Evolutionary conservation across 148 eudicot species (phyloP).

Genomic region (Rhododendron ferrugineum): DNA sequence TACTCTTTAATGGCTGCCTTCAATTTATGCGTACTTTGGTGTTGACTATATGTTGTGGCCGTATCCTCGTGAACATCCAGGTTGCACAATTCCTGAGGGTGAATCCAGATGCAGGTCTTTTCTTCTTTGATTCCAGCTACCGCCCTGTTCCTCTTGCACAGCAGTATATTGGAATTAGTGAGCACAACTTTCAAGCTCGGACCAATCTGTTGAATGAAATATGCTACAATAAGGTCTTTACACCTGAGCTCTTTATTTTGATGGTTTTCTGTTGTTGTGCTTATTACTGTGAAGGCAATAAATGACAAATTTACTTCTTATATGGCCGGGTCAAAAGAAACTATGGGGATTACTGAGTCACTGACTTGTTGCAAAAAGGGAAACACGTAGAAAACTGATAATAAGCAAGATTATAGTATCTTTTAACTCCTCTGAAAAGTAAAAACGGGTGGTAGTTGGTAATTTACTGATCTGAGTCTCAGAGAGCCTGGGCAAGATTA

Average conservation of each 20-base stretch:
- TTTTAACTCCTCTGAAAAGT: not conserved
- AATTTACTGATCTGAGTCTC: not conserved
- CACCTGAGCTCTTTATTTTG: not conserved
- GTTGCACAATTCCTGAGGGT: constrained; percentile 98
- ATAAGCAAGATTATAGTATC: not conserved
- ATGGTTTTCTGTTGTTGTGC: not conserved
- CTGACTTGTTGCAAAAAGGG: not conserved
- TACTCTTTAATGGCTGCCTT: not conserved
- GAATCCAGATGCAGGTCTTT: constrained; percentile 80
- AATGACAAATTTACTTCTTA: not conserved
- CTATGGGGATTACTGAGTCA: not conserved
- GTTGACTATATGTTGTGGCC: not conserved
- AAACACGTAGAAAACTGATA: not conserved
- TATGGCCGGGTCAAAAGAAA: not conserved
- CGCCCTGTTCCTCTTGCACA: constrained; percentile 99
- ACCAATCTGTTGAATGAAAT: constrained; percentile 70
- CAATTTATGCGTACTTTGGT: not conserved
- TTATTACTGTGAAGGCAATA: not conserved
- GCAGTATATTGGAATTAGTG: constrained; percentile 90
- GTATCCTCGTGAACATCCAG: constrained; percentile 22
- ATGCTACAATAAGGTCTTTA: constrained; percentile 80
- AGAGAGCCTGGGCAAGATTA: constrained; percentile 16
- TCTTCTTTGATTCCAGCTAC: constrained; percentile 97
- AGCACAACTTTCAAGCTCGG: constrained; percentile 75
- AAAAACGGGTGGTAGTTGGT: not conserved